Conservation (phyloP, 345 rosid species). For the Litchi chinensis region DNA sequence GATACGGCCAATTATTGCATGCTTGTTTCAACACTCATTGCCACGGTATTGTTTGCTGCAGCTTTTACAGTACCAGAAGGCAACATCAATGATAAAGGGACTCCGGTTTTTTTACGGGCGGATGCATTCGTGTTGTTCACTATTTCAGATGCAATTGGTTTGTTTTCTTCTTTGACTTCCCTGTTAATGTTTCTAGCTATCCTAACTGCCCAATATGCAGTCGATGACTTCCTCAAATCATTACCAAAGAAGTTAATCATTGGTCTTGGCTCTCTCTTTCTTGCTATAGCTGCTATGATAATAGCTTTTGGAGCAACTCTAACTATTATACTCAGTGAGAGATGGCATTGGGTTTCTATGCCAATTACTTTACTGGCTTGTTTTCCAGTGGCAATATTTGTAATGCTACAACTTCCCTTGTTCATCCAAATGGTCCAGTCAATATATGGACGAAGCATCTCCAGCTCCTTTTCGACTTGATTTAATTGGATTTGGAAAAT, state of each 20-base stretch:
- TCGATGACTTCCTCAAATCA: constrained; percentile 19
- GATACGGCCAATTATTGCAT: not conserved
- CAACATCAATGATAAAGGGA: not conserved
- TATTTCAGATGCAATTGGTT: constrained; percentile 16
- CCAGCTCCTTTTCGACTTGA: not conserved
- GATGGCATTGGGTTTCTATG: not conserved
- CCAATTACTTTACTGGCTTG: constrained; percentile 1
- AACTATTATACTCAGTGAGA: not conserved
- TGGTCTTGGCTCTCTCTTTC: constrained; percentile 18
- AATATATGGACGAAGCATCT: constrained; percentile 3
- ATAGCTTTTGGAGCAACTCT: constrained; percentile 17
- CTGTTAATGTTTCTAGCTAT: constrained; percentile 21
- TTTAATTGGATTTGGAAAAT: too few species aligned
- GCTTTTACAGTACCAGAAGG: constrained; percentile 19
- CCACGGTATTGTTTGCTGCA: too few species aligned
- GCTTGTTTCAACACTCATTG: constrained; percentile 25
- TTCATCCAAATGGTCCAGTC: not conserved
- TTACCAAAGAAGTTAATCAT: constrained; percentile 17
- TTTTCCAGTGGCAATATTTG: constrained; percentile 2
- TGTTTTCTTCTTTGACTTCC: constrained; percentile 22
- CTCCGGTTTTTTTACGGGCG: not conserved
- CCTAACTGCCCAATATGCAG: constrained; percentile 20
- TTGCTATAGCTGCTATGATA: constrained; percentile 25
- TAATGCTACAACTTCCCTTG: constrained; percentile 10
- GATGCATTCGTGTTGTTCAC: constrained; percentile 19